phyloP scores from a whole-genome alignment of 1,139 yeast species.

The Suhomyces maxii region DNA sequence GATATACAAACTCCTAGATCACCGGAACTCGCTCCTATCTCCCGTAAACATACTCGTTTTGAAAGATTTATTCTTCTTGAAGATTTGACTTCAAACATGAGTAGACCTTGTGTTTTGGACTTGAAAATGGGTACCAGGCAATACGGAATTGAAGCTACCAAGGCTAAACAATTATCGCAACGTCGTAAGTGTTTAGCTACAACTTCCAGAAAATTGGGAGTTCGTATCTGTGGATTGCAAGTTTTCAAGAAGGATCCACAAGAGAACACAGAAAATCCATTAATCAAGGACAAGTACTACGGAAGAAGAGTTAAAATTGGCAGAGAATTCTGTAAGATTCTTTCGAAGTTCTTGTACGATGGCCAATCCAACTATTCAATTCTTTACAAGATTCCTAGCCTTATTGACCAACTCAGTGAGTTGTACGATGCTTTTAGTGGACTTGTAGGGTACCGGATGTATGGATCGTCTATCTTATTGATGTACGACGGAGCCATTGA shows the following conservation, averaged over 20 bases:
- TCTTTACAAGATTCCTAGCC: constrained; percentile 63
- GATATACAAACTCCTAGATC: neutral
- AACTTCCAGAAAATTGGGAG: constrained; percentile 82
- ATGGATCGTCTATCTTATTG: constrained; percentile 84
- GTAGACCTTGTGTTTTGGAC: constrained; percentile 87
- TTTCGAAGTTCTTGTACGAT: constrained; percentile 78
- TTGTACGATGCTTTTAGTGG: constrained; percentile 54
- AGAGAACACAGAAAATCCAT: constrained; percentile 15
- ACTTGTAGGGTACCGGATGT: constrained; percentile 80
- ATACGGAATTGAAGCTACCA: constrained; percentile 89
- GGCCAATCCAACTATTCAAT: constrained; percentile 62
- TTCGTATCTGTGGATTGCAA: constrained; percentile 93
- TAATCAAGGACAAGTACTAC: constrained; percentile 84
- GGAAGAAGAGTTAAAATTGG: constrained; percentile 83
- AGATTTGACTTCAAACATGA: constrained; percentile 83
- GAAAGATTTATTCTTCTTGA: constrained; percentile 88
- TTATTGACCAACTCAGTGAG: constrained; percentile 60
- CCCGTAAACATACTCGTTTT: constrained; percentile 49
- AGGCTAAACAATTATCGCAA: constrained; percentile 75
- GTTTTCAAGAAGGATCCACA: constrained; percentile 18
- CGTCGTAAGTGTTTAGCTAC: constrained; percentile 77
- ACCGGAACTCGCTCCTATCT: neutral
- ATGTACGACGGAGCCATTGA: constrained; percentile 75
- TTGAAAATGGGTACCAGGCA: constrained; percentile 98
- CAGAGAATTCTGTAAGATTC: constrained; percentile 68